Evolutionary conservation across 352 stramenopile species (phyloP).

Genomic region (Labyrinthula sp.): DNA sequence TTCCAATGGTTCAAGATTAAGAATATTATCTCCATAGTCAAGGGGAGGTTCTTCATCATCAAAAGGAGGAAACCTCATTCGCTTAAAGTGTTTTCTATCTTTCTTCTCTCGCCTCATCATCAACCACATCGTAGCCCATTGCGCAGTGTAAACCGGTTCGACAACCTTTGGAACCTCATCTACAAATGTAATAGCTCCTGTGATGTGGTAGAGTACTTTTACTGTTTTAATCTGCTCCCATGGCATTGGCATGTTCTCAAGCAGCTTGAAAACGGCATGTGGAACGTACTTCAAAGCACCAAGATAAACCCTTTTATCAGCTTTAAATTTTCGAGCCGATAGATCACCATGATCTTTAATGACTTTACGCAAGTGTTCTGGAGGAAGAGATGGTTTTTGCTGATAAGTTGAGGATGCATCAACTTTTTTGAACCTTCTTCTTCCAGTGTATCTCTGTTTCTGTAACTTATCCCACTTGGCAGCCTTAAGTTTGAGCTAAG

Average conservation of each 20-base stretch:
- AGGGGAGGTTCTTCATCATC: slow-evolving; percentile 95
- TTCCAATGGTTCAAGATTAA: slow-evolving; percentile 73
- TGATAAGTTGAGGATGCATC: too few species aligned
- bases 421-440: too few species aligned
- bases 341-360: slow-evolving; percentile 98
- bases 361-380: slow-evolving; percentile 96
- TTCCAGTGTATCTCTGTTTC: too few species aligned
- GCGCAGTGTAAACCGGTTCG: slow-evolving; percentile 96
- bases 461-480: too few species aligned
- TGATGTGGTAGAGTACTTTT: slow-evolving; percentile 97
- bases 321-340: slow-evolving; percentile 93
- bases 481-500: too few species aligned
- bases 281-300: slow-evolving; percentile 98
- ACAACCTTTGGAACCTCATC: slow-evolving; percentile 97
- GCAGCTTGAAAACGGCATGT: slow-evolving; percentile 94
- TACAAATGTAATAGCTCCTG: slow-evolving; percentile 96
- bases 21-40: slow-evolving; percentile 83
- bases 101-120: slow-evolving; percentile 99
- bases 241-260: slow-evolving; percentile 99
- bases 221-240: slow-evolving; percentile 98
- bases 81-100: slow-evolving; percentile 95
- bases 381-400: slow-evolving; percentile 50
- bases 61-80: slow-evolving; percentile 98
- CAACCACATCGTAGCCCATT: slow-evolving; percentile 99
- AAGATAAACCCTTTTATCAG: slow-evolving; percentile 95